phyloP scores from a whole-genome alignment of 805 yeast genomes.

The Candida chauliodis region DNA sequence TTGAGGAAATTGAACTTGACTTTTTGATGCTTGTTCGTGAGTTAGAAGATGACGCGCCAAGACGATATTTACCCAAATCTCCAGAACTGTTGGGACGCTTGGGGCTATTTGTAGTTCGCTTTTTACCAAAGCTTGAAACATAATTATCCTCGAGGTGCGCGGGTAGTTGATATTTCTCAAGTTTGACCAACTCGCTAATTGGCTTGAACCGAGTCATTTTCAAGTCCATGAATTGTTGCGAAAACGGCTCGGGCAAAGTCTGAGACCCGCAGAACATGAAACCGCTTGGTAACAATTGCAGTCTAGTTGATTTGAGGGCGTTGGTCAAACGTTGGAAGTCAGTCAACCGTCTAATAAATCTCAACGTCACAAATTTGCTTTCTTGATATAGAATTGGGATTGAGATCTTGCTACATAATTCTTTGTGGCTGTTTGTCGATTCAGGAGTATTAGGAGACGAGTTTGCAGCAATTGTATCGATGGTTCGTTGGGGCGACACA shows the following conservation, averaged over 20 bases:
- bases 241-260: constrained; percentile 11
- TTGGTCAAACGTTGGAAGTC: neutral
- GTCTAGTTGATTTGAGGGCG: neutral
- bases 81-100: neutral
- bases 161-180: constrained; percentile 10
- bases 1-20: neutral
- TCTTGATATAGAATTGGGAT: neutral
- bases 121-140: neutral
- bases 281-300: neutral
- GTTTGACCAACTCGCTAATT: constrained; percentile 10
- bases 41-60: no score
- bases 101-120: neutral
- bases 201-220: constrained; percentile 10
- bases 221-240: constrained; percentile 7
- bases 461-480: neutral
- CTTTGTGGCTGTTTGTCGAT: neutral
- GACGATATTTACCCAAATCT: neutral
- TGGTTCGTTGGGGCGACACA: no score
- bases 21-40: neutral
- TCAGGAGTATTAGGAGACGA: neutral
- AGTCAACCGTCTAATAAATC: neutral
- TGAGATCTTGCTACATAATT: neutral
- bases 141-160: constrained; percentile 5
- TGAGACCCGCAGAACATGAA: constrained; percentile 9
- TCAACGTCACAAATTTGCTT: neutral